Evolutionary conservation across 768 basidiomycete species (phyloP), one percentile per base, ranked within the genome.

Genomic region (Rubroboletus pulcherrimus): DNA sequence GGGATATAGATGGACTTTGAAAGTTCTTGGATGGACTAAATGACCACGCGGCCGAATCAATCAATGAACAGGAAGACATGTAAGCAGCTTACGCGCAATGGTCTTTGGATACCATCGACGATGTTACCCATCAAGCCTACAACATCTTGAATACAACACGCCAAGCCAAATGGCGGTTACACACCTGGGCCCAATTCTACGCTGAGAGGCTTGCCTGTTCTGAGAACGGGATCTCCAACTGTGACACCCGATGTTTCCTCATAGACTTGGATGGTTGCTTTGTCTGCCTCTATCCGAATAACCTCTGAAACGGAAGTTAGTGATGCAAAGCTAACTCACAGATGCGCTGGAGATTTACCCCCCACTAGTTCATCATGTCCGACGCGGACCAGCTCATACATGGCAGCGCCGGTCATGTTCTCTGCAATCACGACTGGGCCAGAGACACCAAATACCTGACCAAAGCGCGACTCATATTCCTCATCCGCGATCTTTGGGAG

Each of bases 1-100:
- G 97, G 97, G 59, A 99, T 98, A 74, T 99, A 99, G 67, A 99
- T 99, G n/a, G 93, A 97, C 66, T 98, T 89, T 43, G 97, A 98
- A 40, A 91, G 81, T 67, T 97, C 92, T 84, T 94, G 93, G 63
- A 99, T 99, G 35, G 89, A 85, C 87, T 83, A 68, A 49, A 53
- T 53, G 62, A 38, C 49, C 45, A 45, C 41, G 59, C 35, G 52
- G 38, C 35, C 8, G 11, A 46, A 52, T 59, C 38, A 42, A 35
- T 49, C 45, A 26, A 47, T 21, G 35, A 45, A 46, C 51, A 40
- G 19, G 40, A 47, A 59, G 30, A 26, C 42, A 31, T 15, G 41
- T 26, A 29, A 39, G 49, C 19, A 41, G 71, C 89, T 60, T 69
- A 93, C 91, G 65, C 91, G 83, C 38, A 93, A 77, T 55, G 94